Base-by-base conservation (phyloP, 805 yeast genomes). In the Brettanomyces custersianus region DNA sequence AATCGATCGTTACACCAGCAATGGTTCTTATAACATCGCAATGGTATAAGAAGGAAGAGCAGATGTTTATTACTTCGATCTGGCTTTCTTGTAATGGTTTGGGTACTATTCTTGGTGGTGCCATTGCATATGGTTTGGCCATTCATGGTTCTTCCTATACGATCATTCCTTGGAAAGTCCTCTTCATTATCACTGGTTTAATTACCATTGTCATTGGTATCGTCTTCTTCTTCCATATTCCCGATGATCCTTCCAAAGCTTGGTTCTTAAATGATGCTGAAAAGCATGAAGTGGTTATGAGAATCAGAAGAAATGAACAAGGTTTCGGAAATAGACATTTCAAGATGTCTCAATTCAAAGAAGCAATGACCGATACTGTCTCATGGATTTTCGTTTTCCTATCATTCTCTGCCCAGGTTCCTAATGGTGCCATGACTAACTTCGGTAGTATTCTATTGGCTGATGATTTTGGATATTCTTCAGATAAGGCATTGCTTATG, bases 181-280 rank as follows among this genome's bases (percentile, higher is more conserved):
- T 77, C 9, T 80, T 71, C 49, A 55, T 79, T 40, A 62, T 77
- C 26, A 67, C 74, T 29, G 90, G 88, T 18, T 55, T 64, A 9
- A 62, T 72, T 46, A 76, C 84, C 4, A 54, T 76, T 5, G 47
- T 67, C 8, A 51, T 75, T 28, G 82, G 81, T 4, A 37, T 68
- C 5, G 40, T 47, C n/a, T 43, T 48, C 24, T 44, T 41, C 62
- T 21, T 65, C 72, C 42, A 57, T 51, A 35, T 51, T 65, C 44
- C 75, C 68, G 55, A 53, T 75, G 39, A 81, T 18, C 84, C 85
- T 25, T 59, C 63, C 6, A 56, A 57, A 16, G 74, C 76, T 13
- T 62, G 70, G 65, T 74, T 66, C 48, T 51, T 72, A 39, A 57
- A 54, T 12, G 67, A 65, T 18, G 62, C 62, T 37, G 81, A 72